These are phyloP conservation scores for Stagonosporopsis cucurbitacearum DNA, from an alignment of 2,329 filamentous ascomycete genomes.

Conservation along the genomic window DNA sequence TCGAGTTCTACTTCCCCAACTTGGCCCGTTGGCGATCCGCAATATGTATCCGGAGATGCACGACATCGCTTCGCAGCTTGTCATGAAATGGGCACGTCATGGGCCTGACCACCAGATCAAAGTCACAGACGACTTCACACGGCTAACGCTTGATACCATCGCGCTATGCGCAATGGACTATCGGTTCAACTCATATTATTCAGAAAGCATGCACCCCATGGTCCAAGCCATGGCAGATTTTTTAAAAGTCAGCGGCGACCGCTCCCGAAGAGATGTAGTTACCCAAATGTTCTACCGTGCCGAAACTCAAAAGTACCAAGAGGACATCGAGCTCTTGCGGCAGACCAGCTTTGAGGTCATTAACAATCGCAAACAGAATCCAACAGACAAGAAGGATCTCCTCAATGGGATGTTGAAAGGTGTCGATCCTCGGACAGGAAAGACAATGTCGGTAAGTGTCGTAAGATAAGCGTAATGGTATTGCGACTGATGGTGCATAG, in stretches of 20 bases:
- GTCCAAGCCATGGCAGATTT: constrained; percentile 49
- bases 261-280: constrained; percentile 39
- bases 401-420: constrained; percentile 66
- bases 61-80: constrained; percentile 70
- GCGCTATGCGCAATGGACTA: constrained; percentile 51
- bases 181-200: constrained; percentile 52
- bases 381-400: constrained; percentile 64
- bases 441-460: constrained; percentile 53
- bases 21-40: constrained; percentile 71
- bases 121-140: constrained; percentile 49
- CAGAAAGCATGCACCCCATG: constrained; percentile 47
- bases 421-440: constrained; percentile 67
- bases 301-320: constrained; percentile 58
- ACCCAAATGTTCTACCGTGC: constrained; percentile 45
- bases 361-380: constrained; percentile 60
- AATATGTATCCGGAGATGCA: constrained; percentile 66
- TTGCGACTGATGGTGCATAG: constrained; percentile 7
- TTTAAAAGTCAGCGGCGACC: constrained; percentile 45
- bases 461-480: no score
- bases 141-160: constrained; percentile 48
- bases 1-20: constrained; percentile 69
- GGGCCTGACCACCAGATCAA: constrained; percentile 42
- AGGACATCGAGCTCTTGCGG: constrained; percentile 61
- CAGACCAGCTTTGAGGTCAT: constrained; percentile 64
- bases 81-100: constrained; percentile 71